Conservation (phyloP, 129 eudicot genomes). For the Flaveria linearis region DNA sequence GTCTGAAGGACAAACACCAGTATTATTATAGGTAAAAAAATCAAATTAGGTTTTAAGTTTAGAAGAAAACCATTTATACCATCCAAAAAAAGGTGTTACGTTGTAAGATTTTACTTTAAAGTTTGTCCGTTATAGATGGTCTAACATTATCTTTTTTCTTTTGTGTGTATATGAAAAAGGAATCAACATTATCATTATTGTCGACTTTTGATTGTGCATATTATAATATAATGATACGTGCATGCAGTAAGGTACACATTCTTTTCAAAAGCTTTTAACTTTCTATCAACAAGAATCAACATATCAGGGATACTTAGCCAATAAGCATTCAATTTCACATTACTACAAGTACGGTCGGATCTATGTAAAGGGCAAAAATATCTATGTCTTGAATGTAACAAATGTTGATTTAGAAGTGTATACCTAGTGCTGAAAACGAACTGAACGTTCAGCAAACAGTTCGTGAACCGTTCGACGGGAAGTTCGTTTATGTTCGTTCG, state of each 20-base stretch:
- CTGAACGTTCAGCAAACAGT: no score
- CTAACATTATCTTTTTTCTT: background rate
- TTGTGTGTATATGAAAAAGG: constrained; percentile 1
- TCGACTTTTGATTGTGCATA: background rate
- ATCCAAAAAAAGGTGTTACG: background rate
- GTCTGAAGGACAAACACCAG: no score
- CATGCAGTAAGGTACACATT: constrained; percentile 17
- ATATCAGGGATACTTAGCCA: constrained; percentile 29
- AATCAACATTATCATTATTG: background rate
- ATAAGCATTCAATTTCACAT: constrained; percentile 26
- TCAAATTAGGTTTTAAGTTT: background rate
- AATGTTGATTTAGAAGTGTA: no score
- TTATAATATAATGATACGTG: background rate
- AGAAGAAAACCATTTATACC: background rate
- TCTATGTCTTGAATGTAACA: no score
- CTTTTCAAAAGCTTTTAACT: constrained; percentile 28
- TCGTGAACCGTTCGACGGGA: no score
- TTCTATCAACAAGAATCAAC: constrained; percentile 17
- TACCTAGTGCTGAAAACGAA: no score
- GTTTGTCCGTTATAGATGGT: background rate
- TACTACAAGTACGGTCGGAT: background rate
- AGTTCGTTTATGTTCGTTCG: no score
- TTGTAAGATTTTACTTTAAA: background rate
- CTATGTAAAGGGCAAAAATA: no score
- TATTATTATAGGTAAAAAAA: background rate